Base-by-base conservation (phyloP, 768 basidiomycete genomes). In the Termitomyces sp. region DNA sequence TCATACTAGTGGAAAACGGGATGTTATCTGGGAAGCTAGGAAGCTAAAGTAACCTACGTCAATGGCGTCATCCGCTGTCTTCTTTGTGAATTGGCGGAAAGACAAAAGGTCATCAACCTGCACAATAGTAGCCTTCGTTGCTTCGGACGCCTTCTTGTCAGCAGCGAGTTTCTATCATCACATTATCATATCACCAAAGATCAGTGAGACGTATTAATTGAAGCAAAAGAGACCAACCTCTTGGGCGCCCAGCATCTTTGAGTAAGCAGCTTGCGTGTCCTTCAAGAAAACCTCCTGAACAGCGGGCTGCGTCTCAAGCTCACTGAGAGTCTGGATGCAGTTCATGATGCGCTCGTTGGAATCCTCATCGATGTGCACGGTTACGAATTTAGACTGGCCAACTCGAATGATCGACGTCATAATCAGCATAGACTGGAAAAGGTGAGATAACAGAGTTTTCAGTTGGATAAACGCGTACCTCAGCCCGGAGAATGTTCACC, bases 371-470 rank as follows among this genome's bases (percentile, higher is more conserved):
- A 99, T 99, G n/a, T 92, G 90, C 1, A 87, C 88, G 0, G 91
- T 86, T 47, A 89, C 91, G 65, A 96, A 95, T 70, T 95, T 96
- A 56, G 94, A 95, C 75, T 98, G 96, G 40, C 97, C 97, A 57
- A 98, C 93, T 50, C 97, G 93, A 69, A 98, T 91, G 70, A 95
- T 81, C 9, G 95, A 97, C 1, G 95, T 88, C 97, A 99, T 98
- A 70, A 98, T 93, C 56, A 99, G 81, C 92, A 99, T 98, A 5
- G 92, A 87, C 89, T 92, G 66, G 16, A 48, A 18, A 33, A 13
- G 26, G 13, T 41, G 38, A 56, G 55, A 4, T 46, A 33, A 12
- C 52, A 35, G 10, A 18, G 9, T 49, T 13, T 18, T 1, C 13
- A 26, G 1, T 50, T 23, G 3, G 41, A 9, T 5, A 33, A 52